Percentiles rank a stretch among this genome's conserved stretches.
Evolutionary conservation across 106 monocot species (phyloP).

Genomic region (Iris macrosiphon): DNA sequence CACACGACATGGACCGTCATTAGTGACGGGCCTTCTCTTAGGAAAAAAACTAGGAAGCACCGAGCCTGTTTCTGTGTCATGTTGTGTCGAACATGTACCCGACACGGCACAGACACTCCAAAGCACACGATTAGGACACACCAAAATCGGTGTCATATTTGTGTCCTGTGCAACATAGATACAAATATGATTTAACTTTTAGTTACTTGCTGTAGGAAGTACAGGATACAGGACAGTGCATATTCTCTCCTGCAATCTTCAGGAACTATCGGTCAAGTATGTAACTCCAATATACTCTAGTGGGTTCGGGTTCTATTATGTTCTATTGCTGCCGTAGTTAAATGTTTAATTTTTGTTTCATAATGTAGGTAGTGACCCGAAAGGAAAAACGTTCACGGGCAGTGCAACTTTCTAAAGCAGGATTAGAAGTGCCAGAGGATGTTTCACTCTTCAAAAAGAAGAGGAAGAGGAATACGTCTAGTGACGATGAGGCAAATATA

Average conservation of each 20-base stretch:
- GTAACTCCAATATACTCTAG: no score
- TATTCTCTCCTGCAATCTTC: constrained; percentile 66
- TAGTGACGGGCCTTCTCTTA: no score
- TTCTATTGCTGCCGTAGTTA: neutral
- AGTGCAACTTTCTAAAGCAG: constrained; percentile 70
- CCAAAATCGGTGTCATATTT: neutral
- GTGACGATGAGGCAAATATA: constrained; percentile 9
- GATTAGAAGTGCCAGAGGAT: constrained; percentile 64
- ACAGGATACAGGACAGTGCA: constrained; percentile 55
- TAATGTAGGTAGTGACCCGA: constrained; percentile 43
- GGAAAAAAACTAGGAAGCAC: no score
- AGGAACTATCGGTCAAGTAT: constrained; percentile 91
- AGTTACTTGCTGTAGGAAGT: constrained; percentile 39
- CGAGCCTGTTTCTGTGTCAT: no score
- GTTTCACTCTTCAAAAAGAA: constrained; percentile 29
- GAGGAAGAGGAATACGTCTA: neutral
- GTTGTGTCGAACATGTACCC: no score
- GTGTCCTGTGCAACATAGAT: neutral
- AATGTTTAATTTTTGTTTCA: neutral
- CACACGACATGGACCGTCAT: no score
- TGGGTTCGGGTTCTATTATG: no score
- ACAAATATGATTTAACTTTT: no score
- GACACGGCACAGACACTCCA: no score
- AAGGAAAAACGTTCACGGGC: constrained; percentile 66
- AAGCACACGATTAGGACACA: no score